Percentiles rank a stretch among this genome's conserved stretches.
Evolutionary conservation across 108 stramenopile species (phyloP).

Genomic region (Discostella pseudostelligera): DNA sequence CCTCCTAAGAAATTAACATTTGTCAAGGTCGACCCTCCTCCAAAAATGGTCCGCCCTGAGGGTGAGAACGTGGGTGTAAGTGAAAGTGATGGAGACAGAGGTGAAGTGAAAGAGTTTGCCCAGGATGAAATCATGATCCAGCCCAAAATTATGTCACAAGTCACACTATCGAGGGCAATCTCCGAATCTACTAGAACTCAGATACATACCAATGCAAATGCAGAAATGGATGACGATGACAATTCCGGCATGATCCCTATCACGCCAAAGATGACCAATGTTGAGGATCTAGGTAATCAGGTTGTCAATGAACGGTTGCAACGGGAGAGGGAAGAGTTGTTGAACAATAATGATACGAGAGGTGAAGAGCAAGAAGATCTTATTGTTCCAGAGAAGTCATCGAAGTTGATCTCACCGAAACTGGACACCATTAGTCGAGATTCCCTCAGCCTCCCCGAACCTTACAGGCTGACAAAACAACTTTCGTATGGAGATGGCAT

Average conservation of each 20-base stretch:
- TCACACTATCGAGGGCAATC: not conserved
- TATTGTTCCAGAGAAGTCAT: not conserved
- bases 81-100: conserved; percentile 5
- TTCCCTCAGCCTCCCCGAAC: not conserved
- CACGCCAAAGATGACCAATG: not conserved
- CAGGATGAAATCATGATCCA: conserved; percentile 11
- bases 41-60: not conserved
- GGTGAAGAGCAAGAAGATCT: not conserved
- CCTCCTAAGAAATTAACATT: conserved; percentile 9
- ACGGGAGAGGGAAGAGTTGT: conserved; percentile 1
- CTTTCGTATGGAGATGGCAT: conserved; percentile 40
- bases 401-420: not conserved
- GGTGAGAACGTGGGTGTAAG: not conserved
- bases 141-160: not conserved
- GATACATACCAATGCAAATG: not conserved
- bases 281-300: not conserved
- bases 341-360: not conserved
- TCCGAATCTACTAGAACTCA: conserved; percentile 8
- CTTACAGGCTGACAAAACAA: not conserved
- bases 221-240: not conserved
- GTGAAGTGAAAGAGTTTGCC: not conserved
- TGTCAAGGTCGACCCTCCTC: conserved; percentile 1
- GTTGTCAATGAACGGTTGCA: not conserved
- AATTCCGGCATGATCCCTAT: not conserved
- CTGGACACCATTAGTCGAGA: not conserved